Evolutionary conservation across 495 filamentous ascomycete genomes (phyloP).

Genomic region (Evansstolkia leycettana): DNA sequence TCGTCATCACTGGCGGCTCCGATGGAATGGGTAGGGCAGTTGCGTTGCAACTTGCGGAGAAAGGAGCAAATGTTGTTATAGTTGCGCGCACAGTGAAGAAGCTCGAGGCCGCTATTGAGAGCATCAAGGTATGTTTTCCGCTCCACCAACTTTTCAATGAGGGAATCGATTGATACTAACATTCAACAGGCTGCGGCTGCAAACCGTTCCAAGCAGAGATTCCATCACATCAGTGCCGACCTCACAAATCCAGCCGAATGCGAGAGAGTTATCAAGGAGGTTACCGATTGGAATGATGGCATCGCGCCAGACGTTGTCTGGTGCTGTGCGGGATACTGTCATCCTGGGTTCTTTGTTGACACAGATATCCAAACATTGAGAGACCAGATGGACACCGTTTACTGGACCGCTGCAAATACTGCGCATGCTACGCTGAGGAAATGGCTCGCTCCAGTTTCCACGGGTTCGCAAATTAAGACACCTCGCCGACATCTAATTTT

Average conservation of each 20-base stretch:
- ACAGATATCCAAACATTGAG: slow-evolving; percentile 48
- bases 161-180: slow-evolving; percentile 4
- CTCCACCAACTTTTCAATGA: neutral
- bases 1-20: slow-evolving; percentile 83
- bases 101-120: slow-evolving; percentile 57
- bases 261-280: slow-evolving; percentile 53
- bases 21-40: slow-evolving; percentile 79
- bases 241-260: slow-evolving; percentile 58
- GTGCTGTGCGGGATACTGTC: slow-evolving; percentile 73
- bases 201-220: slow-evolving; percentile 53
- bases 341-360: slow-evolving; percentile 71
- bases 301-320: slow-evolving; percentile 73
- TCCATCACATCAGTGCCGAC: slow-evolving; percentile 78
- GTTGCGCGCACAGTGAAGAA: slow-evolving; percentile 66
- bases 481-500: slow-evolving; percentile 71
- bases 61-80: slow-evolving; percentile 79
- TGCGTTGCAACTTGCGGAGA: slow-evolving; percentile 58
- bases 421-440: slow-evolving; percentile 49
- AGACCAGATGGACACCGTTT: slow-evolving; percentile 83
- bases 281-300: slow-evolving; percentile 72
- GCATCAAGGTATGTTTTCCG: slow-evolving; percentile 41
- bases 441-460: slow-evolving; percentile 33
- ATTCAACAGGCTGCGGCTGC: slow-evolving; percentile 41
- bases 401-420: slow-evolving; percentile 79
- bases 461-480: slow-evolving; percentile 17